These are phyloP conservation scores for Penicillium arizonense DNA, from an alignment of 495 filamentous ascomycete genomes.

Conservation along the genomic window DNA sequence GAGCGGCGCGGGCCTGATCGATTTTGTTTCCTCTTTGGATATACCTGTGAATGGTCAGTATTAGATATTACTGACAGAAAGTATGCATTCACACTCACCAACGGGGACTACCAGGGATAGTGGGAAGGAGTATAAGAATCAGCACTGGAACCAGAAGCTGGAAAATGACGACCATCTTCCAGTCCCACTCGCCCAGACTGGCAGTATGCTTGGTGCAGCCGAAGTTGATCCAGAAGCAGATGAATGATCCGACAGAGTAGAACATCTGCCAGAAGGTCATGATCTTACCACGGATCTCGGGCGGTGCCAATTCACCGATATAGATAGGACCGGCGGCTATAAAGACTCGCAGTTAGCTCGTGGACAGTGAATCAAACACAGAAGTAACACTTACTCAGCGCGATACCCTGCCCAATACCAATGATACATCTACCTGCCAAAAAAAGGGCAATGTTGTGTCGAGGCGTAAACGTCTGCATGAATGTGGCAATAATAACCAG, in stretches of 20 bases:
- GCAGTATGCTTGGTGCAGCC: slow-evolving; percentile 49
- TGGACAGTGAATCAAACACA: not conserved
- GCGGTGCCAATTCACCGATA: slow-evolving; percentile 58
- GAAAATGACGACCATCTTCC: slow-evolving; percentile 62
- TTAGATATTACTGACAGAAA: not conserved
- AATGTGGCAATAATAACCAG: slow-evolving; percentile 60
- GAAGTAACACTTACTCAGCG: slow-evolving; percentile 48
- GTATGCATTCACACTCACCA: slow-evolving; percentile 35
- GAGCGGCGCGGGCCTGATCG: slow-evolving; percentile 51
- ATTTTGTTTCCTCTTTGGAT: slow-evolving; percentile 52
- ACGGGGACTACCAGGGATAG: slow-evolving; percentile 57
- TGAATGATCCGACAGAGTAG: slow-evolving; percentile 62
- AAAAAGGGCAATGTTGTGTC: slow-evolving; percentile 55
- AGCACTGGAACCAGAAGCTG: slow-evolving; percentile 55
- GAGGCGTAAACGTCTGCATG: slow-evolving; percentile 59
- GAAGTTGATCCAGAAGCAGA: slow-evolving; percentile 63
- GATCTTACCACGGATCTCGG: slow-evolving; percentile 59
- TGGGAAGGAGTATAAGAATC: slow-evolving; percentile 51
- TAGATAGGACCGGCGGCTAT: slow-evolving; percentile 58
- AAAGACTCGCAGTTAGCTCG: slow-evolving; percentile 4
- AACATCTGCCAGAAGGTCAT: slow-evolving; percentile 71
- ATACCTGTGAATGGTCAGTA: slow-evolving; percentile 31
- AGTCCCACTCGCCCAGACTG: slow-evolving; percentile 59
- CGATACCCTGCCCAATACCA: slow-evolving; percentile 64
- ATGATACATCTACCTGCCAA: slow-evolving; percentile 61